Evolutionary conservation across 2,329 filamentous ascomycete species (phyloP), one percentile per base, ranked within the genome.

Genomic region (Diaporthe amygdali): DNA sequence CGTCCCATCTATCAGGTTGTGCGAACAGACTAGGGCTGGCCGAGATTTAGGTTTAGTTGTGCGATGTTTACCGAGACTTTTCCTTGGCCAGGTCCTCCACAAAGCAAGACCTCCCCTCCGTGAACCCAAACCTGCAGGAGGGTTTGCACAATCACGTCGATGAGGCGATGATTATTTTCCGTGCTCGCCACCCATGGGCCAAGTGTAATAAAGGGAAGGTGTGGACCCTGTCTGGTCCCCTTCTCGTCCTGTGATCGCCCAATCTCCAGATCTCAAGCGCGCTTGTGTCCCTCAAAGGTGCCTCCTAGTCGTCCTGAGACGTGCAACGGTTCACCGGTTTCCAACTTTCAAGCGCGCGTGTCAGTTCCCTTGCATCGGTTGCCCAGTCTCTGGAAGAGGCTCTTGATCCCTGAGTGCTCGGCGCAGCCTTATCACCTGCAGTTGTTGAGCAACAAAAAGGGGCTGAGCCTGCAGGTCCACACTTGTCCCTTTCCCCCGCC

Each of bases 1-100:
- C n/a, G 3, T 64, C 7, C 52, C 59, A 49, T 37, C 44, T 37
- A 49, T 49, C 44, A 64, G 34, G 59, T 49, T 30, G 44, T 25
- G 41, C 30, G 44, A 49, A 64, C 59, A 49, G 59, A 64, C 44
- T 49, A 37, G 59, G 30, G 59, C 59, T 64, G 59, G 22, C 41
- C 59, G 44, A 37, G 44, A 10, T 49, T 64, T 37, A 49, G 30
- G 44, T 49, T 64, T 49, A 37, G 34, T 49, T n/a, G 30, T 49
- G 59, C 44, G 12, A 49, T 49, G n/a, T 37, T n/a, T 20, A 20
- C 41, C 59, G 39, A 46, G 39, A 61, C 56, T 25, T 27, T 46
- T 44, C 30, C 44, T 49, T 64, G 44, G 44, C 41, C 41, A 20
- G 6, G 20, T 14, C 41, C 30, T 15, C 41, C 30, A 34, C 22